Conservation (phyloP, 2,329 filamentous ascomycete species). For the Pestalotiopsis sp. region DNA sequence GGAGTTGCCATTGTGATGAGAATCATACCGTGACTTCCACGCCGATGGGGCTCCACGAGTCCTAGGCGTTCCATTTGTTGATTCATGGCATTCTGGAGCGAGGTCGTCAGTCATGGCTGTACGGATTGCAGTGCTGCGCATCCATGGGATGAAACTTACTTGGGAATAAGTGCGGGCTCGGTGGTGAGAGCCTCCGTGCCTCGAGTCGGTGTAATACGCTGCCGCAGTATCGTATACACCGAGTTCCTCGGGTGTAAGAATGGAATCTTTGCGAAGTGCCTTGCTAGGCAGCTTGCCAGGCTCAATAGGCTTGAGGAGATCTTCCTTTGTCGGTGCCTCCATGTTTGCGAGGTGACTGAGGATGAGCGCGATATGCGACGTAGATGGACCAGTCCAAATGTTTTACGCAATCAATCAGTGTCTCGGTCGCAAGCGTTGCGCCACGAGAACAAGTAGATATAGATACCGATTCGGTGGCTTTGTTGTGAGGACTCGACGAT, state of each 20-base stretch:
- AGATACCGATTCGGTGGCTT: neutral
- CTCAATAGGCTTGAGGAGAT: conserved; percentile 3
- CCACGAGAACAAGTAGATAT: neutral
- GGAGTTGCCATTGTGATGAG: neutral
- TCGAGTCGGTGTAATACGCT: conserved; percentile 62
- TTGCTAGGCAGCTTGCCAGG: neutral
- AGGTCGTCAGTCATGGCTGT: neutral
- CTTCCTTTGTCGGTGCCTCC: neutral
- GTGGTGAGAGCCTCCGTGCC: conserved; percentile 50
- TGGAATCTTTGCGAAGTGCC: conserved; percentile 19
- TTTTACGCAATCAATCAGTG: neutral
- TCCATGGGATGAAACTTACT: conserved; percentile 34
- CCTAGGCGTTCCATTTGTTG: conserved; percentile 56
- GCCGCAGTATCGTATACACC: conserved; percentile 59
- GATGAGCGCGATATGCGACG: neutral
- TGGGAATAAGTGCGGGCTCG: conserved; percentile 61
- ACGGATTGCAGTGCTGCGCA: neutral
- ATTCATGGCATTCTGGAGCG: conserved; percentile 51
- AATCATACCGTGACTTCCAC: conserved; percentile 60
- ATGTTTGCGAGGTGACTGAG: neutral
- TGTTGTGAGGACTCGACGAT: neutral
- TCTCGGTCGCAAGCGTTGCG: neutral
- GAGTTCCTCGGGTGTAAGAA: conserved; percentile 45
- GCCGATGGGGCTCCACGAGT: conserved; percentile 56
- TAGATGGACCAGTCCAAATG: neutral